phyloP scores from a whole-genome alignment of 495 filamentous ascomycete genomes.

The Tuber aestivum region DNA sequence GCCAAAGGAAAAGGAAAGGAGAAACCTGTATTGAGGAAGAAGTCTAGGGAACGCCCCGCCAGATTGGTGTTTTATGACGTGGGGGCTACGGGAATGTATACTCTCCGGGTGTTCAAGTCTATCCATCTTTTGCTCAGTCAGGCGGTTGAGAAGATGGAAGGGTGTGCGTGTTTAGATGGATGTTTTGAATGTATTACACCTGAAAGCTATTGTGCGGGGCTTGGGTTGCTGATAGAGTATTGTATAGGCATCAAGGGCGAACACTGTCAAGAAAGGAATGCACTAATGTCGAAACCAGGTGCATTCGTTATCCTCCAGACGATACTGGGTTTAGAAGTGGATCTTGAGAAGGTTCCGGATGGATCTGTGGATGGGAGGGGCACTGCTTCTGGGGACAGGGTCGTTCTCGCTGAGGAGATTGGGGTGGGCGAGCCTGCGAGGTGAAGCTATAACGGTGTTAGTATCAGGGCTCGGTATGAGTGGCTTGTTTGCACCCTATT shows the following conservation, averaged over 20 bases:
- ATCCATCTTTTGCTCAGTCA: constrained; percentile 69
- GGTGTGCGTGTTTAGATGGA: constrained; percentile 63
- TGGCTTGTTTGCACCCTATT: background rate
- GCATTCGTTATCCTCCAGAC: constrained; percentile 70
- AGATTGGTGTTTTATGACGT: constrained; percentile 91
- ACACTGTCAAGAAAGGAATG: constrained; percentile 78
- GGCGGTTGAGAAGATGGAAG: constrained; percentile 70
- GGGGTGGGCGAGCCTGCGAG: constrained; percentile 44
- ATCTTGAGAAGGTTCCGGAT: constrained; percentile 72
- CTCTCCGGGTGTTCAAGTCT: constrained; percentile 82
- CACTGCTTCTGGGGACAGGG: constrained; percentile 74
- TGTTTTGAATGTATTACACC: constrained; percentile 65
- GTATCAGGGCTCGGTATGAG: background rate
- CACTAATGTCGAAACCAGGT: constrained; percentile 90
- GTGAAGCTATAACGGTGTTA: background rate
- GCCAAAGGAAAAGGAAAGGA: constrained; percentile 51
- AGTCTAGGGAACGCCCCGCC: constrained; percentile 74
- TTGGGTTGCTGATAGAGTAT: constrained; percentile 13
- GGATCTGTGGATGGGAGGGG: constrained; percentile 62
- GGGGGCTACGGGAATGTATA: constrained; percentile 63
- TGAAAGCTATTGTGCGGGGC: background rate
- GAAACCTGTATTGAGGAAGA: constrained; percentile 49
- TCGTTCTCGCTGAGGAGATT: constrained; percentile 65
- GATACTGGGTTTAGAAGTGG: constrained; percentile 68
- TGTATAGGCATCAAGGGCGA: constrained; percentile 63